Evolutionary conservation across 2,329 filamentous ascomycete genomes (phyloP), one percentile per base, ranked within the genome.

Genomic region (Rhynchosporium graminicola): DNA sequence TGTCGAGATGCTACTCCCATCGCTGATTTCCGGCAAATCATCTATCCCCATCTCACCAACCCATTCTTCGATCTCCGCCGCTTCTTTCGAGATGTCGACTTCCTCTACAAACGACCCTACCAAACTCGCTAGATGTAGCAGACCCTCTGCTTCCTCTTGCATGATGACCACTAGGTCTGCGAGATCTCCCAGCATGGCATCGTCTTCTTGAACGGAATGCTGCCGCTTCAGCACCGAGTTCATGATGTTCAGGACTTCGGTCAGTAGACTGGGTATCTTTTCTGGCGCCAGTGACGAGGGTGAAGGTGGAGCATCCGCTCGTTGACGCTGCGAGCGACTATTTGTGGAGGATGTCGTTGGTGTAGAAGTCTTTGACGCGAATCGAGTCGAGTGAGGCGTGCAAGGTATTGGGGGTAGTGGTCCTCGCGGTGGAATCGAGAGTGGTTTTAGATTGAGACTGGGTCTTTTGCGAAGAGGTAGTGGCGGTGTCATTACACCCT

Each of bases 81-180:
- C 42, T 40, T 65, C 29, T 13, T 56, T 60, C 6, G 40, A 38
- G 13, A 60, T 47, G 4, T 65, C 61, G 10, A 63, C n/a, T 43
- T 65, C 64, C n/a, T 67, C 67, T 20, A 63, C 59, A 42, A 59
- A 68, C 26, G 65, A 64, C 52, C 68, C 61, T 3, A 69, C 64
- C 28, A 69, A 31, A 51, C 63, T 63, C 2, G 63, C 60, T 33
- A 69, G 50, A 3, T 59, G 52, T 2, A 69, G 45, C 36, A 69
- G 40, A 6, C 42, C 57, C 26, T 69, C 67, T 5, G 67, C 66
- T 56, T 69, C 67, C 28, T 68, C 63, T 52, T 69, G 67, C 67
- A 69, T 62, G 15, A 67, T 68, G 2, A 65, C 61, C 2, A 69
- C 66, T 5, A 69, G 36, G 33, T 68, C 63, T 2, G 66, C 64